Base-by-base conservation (phyloP, 768 basidiomycete genomes). In the Pulveroboletus sp. region DNA sequence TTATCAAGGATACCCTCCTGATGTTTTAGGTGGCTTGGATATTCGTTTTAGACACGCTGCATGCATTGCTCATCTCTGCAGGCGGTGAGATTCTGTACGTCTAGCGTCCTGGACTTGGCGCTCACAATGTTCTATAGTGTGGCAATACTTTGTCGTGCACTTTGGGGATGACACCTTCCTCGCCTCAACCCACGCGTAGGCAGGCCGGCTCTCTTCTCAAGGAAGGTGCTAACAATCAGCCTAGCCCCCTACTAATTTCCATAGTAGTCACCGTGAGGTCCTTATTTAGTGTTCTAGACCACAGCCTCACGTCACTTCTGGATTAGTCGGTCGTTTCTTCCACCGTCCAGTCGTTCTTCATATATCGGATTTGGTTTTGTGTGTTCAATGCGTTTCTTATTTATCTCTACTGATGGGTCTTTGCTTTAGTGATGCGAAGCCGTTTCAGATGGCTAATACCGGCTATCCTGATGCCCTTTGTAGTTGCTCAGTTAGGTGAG, bases 301-400 rank as follows among this genome's bases (percentile, higher is more conserved):
- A 10, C 21, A 21, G 21, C 51, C 59, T 64, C 53, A 56, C 49
- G 50, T 44, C n/a, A n/a, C 27, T 16, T 42, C 13, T 33, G 44
- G 35, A 33, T 24, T 36, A 64, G 61, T 59, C 59, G 10, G 29
- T 40, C 4, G 50, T 63, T 53, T 56, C 56, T 17, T 45, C 42
- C 37, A 40, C 62, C 6, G 56, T 61, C 25, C 59, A 62, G 36
- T 56, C 56, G 19, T 62, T 56, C 47, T 63, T 64, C 56, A 61
- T 61, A 48, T 62, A 50, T 47, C 56, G 59, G 13, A 56, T 64
- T 34, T 63, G 57, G 62, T 49, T 10, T 14, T 27, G 61, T 59
- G 48, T 20, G 61, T 62, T 33, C 20, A 27, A 40, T 29, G 3
- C 2, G 8, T 31, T 6, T 43, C 52, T 50, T 40, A 14, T 6